These are phyloP conservation scores for Cyclostephanos invisitatus DNA, from an alignment of 108 stramenopile species.

Conservation along the genomic window DNA sequence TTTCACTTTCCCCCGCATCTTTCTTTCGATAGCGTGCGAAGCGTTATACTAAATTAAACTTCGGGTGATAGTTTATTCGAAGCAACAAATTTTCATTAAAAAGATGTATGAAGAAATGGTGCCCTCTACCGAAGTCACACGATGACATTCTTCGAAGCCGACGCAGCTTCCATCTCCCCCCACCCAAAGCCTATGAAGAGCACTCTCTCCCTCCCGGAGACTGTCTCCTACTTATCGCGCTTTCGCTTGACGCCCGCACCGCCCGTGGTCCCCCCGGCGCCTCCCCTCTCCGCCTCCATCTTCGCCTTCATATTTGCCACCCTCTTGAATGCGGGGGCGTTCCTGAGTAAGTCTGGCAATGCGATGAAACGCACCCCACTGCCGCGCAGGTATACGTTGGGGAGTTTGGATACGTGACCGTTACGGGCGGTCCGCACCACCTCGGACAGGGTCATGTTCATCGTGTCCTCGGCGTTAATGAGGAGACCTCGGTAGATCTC, in stretches of 20 bases:
- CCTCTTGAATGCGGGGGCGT: conserved; percentile 95
- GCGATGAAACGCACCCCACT: conserved; percentile 94
- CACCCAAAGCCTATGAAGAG: not conserved
- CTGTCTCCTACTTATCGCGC: conserved; percentile 3
- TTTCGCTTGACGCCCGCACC: conserved; percentile 32
- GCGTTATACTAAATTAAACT: too few species aligned
- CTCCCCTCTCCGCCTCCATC: conserved; percentile 67
- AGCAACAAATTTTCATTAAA: too few species aligned
- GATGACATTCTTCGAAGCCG: not conserved
- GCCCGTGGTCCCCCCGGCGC: conserved; percentile 29
- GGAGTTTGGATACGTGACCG: conserved; percentile 80
- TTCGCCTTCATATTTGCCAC: conserved; percentile 91
- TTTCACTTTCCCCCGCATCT: too few species aligned
- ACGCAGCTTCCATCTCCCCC: not conserved
- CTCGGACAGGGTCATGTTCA: conserved; percentile 91
- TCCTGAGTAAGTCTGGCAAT: conserved; percentile 93
- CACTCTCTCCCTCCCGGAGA: not conserved
- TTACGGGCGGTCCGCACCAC: conserved; percentile 81
- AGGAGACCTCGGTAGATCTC: conserved; percentile 96
- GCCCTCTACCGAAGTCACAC: not conserved
- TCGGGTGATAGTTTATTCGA: too few species aligned
- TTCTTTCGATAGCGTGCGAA: too few species aligned
- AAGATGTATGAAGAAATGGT: not conserved
- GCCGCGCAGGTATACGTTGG: conserved; percentile 89
- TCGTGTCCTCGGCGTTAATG: conserved; percentile 94